Conservation (phyloP, 2,329 filamentous ascomycete species). For the Hymenoscyphus infarciens region DNA sequence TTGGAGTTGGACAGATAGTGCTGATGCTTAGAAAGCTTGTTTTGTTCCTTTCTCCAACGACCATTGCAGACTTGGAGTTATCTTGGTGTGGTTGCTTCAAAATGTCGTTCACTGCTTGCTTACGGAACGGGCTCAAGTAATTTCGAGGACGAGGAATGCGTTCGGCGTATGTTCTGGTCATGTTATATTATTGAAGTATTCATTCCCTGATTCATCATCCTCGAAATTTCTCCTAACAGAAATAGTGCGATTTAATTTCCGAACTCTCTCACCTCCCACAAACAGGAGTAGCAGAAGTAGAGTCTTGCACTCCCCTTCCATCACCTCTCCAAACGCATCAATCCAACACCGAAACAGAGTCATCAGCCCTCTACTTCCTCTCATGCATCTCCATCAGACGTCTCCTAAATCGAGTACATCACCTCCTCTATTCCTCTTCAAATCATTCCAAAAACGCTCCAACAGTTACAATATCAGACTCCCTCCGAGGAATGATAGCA, state of each 20-base stretch:
- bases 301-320: slow-evolving; percentile 47
- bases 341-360: slow-evolving; percentile 35
- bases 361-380: slow-evolving; percentile 50
- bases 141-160: slow-evolving; percentile 44
- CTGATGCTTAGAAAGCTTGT: slow-evolving; percentile 37
- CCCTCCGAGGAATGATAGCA: slow-evolving; percentile 16
- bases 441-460: slow-evolving; percentile 21
- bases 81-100: slow-evolving; percentile 46
- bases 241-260: slow-evolving; percentile 47
- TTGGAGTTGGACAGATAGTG: background rate
- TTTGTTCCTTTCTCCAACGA: slow-evolving; percentile 48
- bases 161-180: slow-evolving; percentile 51
- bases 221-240: background rate
- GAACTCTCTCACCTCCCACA: slow-evolving; percentile 49
- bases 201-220: background rate
- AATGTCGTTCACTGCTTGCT: slow-evolving; percentile 47
- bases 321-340: slow-evolving; percentile 46
- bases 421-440: slow-evolving; percentile 46
- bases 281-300: slow-evolving; percentile 48
- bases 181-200: slow-evolving; percentile 51
- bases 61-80: slow-evolving; percentile 52
- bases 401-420: slow-evolving; percentile 42
- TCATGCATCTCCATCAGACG: slow-evolving; percentile 49
- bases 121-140: slow-evolving; percentile 39
- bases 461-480: slow-evolving; percentile 13